Evolutionary conservation across 2,329 filamentous ascomycete genomes (phyloP).

Genomic region (Aspergillus eucalypticola): DNA sequence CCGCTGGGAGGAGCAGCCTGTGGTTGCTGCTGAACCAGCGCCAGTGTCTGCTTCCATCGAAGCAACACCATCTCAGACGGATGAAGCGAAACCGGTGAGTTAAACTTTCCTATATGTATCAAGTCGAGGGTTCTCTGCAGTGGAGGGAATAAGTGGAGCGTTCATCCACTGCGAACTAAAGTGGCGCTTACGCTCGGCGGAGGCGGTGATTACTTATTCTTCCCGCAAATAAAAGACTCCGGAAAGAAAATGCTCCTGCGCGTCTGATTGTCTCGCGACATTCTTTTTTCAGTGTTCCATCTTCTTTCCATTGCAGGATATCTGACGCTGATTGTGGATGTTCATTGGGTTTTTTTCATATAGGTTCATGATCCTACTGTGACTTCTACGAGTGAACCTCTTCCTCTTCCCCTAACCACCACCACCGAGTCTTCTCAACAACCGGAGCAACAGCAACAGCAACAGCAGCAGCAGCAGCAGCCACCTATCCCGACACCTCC

Average conservation of each 20-base stretch:
- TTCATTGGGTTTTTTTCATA: no score
- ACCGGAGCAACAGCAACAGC: no score
- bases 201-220: slow-evolving; percentile 1
- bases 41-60: neutral
- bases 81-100: no score
- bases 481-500: neutral
- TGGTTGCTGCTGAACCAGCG: neutral
- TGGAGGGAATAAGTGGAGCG: no score
- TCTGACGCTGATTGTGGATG: neutral
- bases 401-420: neutral
- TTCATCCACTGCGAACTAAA: neutral
- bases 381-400: neutral
- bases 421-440: neutral
- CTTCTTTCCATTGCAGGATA: neutral
- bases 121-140: no score
- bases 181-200: neutral
- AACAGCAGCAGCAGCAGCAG: no score
- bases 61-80: neutral
- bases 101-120: no score
- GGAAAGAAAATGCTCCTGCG: no score
- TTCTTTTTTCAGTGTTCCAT: neutral
- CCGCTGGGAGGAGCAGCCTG: slow-evolving; percentile 20
- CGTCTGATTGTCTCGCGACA: no score
- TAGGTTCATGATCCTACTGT: neutral
- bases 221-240: no score